A percentile compares a stretch with the other conserved stretches of the same genome.
phyloP scores from a whole-genome alignment of 495 filamentous ascomycete genomes.

The Penicillium bovifimosum region DNA sequence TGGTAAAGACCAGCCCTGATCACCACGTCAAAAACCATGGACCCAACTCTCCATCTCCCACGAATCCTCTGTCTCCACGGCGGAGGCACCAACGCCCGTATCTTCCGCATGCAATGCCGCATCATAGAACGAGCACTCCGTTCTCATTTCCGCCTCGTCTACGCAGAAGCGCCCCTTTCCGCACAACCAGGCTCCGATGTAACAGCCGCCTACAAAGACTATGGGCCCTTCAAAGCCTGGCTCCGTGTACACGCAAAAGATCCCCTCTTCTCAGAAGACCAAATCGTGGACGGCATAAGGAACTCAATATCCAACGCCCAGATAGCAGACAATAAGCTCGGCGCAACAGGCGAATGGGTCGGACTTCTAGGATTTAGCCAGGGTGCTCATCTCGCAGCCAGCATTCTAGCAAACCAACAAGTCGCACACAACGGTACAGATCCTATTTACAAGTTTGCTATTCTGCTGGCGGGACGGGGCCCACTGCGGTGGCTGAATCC shows the following conservation, averaged over 20 bases:
- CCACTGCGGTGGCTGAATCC: not conserved
- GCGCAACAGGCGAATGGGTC: not conserved
- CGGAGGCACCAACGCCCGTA: constrained; percentile 55
- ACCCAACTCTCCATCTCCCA: constrained; percentile 28
- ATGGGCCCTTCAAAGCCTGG: constrained; percentile 56
- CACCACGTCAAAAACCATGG: not conserved
- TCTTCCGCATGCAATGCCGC: constrained; percentile 57
- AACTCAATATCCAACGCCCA: not conserved
- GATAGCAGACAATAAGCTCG: not conserved
- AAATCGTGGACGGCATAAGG: not conserved
- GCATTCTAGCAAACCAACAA: not conserved
- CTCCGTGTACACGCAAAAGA: constrained; percentile 27
- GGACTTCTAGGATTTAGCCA: not conserved
- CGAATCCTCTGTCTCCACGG: constrained; percentile 66
- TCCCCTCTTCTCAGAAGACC: not conserved
- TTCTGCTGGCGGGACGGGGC: not conserved
- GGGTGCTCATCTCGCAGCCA: not conserved
- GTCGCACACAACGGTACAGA: not conserved
- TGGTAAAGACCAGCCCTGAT: too few relatives aligned
- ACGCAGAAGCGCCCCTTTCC: constrained; percentile 53
- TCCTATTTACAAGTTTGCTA: not conserved
- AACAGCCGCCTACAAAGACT: constrained; percentile 45
- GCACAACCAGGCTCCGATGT: constrained; percentile 48
- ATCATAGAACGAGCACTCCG: constrained; percentile 39
- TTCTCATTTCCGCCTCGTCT: constrained; percentile 48